Evolutionary conservation across 805 yeast species (phyloP).

Genomic region (Saturnispora hagleri): DNA sequence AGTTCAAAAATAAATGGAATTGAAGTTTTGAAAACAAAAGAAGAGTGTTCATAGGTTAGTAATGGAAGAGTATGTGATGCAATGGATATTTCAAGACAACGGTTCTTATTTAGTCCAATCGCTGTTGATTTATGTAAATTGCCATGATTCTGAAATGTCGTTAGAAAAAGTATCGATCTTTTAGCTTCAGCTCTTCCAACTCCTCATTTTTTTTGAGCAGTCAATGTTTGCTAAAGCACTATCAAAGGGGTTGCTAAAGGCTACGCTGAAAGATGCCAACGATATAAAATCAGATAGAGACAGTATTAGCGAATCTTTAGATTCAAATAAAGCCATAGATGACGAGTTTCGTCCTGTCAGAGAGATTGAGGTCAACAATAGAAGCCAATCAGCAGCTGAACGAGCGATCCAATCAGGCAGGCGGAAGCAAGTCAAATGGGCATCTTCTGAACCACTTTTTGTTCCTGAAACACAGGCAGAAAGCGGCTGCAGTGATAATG

Average conservation of each 20-base stretch:
- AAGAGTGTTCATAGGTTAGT: no score
- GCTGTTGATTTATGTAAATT: no score
- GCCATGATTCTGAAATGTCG: background rate
- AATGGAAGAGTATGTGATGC: no score
- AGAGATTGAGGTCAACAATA: background rate
- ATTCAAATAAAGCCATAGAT: background rate
- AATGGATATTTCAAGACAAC: no score
- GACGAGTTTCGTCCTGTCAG: background rate
- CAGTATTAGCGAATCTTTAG: background rate
- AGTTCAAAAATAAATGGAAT: no score
- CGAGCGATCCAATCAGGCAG: background rate
- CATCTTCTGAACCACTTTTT: background rate
- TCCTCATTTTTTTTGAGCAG: background rate
- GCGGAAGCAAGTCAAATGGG: background rate
- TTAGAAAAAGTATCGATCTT: background rate
- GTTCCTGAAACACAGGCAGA: background rate
- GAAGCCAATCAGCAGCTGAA: conserved; percentile 3
- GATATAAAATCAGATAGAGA: background rate
- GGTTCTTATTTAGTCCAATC: no score
- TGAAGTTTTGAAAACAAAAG: no score
- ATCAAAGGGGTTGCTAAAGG: background rate
- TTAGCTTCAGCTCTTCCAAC: background rate
- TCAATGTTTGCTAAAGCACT: background rate
- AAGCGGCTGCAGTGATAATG: background rate
- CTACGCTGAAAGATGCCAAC: background rate